Base-by-base conservation (phyloP, 177 flowering plant species). In the Telopea speciosissima region DNA sequence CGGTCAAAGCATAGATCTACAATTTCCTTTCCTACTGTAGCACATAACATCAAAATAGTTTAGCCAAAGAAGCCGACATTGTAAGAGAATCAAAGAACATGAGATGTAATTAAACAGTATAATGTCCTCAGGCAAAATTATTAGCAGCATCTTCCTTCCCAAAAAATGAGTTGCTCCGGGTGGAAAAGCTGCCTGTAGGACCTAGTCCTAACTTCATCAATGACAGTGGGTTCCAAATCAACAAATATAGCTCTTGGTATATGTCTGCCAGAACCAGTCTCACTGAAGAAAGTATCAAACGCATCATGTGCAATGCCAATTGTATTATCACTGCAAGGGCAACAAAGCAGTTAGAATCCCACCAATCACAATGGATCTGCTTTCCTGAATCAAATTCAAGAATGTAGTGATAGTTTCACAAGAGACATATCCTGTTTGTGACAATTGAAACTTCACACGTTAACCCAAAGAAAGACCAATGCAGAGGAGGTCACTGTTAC, bases 71-170 rank as follows among this genome's bases (percentile, higher is more conserved):
- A 64, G 44, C 28, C 31, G 40, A 52, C 16, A 25, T 14, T 13
- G n/a, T 62, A 11, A 14, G 40, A 54, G 26, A 8, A 54, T 8
- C 8, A 24, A 26, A 61, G 4, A 4, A 24, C 7, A 1, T 13
- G 25, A 28, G 66, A 3, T 0, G 12, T 8, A 28, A 36, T 28
- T 74, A 72, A 80, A 84, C 84, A 58, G 87, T 84, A 60, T 84
- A 84, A 70, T 84, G 87, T 73, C 87, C 87, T 54, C 87, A 78
- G 24, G 85, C 87, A 75, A 84, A 84, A 74, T 81, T 82, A 68
- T 84, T 84, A 3, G 84, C 87, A 62, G 85, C 87, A 78, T 84
- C 87, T 73, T 84, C 85, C 71, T 84, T 84, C 36, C 85, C 85
- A n/a, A 62, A 84, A 82, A 74, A 84, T 81, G 28, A 84, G 87